Base-by-base conservation (phyloP, 768 basidiomycete genomes). In the Podaxis carcinomalis region DNA sequence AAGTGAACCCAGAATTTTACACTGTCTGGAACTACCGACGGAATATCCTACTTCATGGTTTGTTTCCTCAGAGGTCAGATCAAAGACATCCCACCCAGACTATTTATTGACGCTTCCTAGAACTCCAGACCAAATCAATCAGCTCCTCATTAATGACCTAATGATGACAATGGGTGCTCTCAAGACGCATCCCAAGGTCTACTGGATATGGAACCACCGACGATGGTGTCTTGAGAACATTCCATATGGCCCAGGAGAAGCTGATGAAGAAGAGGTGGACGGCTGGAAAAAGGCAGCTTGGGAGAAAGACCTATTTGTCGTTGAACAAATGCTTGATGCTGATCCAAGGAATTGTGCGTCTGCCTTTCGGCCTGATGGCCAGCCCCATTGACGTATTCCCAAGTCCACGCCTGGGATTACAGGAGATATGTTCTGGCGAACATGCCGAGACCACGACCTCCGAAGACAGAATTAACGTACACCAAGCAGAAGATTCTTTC, bases 121-220 rank as follows among this genome's bases (percentile, higher is more conserved):
- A 69, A 69, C 85, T 5, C 78, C 83, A 1, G 78, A 84, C 59
- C 80, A 86, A 49, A 77, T 86, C 37, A 87, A 93, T 55, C 71
- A 79, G 9, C 52, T 89, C 16, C 81, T 98, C 4, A 74, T 83
- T 2, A 78, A 83, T 42, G 97, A 99, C 60, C 75, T 99, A 28
- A 74, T 81, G 1, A 82, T 95, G 77, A 98, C 95, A 0, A 92
- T 88, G 70, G 75, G 79, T 3, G 87, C 90, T 5, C 81, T 99
- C 47, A 89, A 91, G 68, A 78, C 82, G 7, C 86, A 95, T 69
- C 97, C 97, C 13, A 99, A 98, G 70, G 88, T 97, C 19, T 99
- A 99, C 71, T 94, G 92, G 89, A 94, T 98, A 66, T 99, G 97
- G 97, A 98, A 95, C 70, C 95, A 99, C 68, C 86, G 97, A 40